Base-by-base conservation (phyloP, 139 green algal genomes). In the Haematococcus sp. region DNA sequence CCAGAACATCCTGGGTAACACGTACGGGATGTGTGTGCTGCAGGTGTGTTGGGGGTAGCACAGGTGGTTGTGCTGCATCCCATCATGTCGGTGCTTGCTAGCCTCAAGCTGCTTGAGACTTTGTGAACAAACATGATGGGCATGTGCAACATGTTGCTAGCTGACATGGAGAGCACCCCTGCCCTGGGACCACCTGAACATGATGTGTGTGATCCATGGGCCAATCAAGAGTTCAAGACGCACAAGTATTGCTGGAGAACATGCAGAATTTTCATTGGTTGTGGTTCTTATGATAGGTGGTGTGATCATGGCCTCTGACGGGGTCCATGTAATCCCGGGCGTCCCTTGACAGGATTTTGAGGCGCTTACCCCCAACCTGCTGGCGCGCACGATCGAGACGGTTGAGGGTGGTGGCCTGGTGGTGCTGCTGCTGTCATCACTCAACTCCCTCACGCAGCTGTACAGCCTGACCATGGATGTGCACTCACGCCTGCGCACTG, bases 311-410 rank as follows among this genome's bases (percentile, higher is more conserved):
- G n/a, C n/a, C n/a, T n/a, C n/a, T n/a, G n/a, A n/a, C n/a, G n/a
- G n/a, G n/a, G n/a, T n/a, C n/a, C n/a, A n/a, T n/a, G n/a, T n/a
- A n/a, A n/a, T n/a, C n/a, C n/a, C n/a, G n/a, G n/a, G n/a, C n/a
- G n/a, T n/a, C n/a, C n/a, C n/a, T n/a, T n/a, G n/a, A n/a, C 90
- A 99, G 91, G 96, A 99, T 79, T 99, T 99, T 88, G 96, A 99
- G 86, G 93, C 94, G 1, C 69, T 99, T n/a, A 98, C 94, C 0
- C 96, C 96, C 65, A 98, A 98, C 81, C 84, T 99, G 66, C 82
- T 99, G 75, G 96, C 95, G 0, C 87, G 94, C 58, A 98, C 96
- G 0, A 90, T 98, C 3, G 95, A 99, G 89, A 98, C 96, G 2
- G 95, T 99, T 58, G 94, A 98, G 82, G 96, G 96, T 49, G 96